Conservation (phyloP, 805 yeast genomes). For the Pichia scutulata region DNA sequence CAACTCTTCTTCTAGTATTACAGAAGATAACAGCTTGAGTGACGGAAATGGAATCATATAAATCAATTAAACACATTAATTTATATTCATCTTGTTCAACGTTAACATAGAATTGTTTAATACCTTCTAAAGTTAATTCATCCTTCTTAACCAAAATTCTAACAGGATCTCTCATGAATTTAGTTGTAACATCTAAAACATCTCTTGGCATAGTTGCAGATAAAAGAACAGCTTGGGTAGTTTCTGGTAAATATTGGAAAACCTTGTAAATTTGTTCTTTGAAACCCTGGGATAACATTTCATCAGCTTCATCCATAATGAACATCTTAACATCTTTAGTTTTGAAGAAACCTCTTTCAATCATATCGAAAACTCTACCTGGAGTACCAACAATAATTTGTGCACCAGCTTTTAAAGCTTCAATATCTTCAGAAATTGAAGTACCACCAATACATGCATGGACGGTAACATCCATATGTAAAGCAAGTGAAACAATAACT, state of each 20-base stretch:
- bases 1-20: constrained; percentile 93
- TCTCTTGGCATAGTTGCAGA: constrained; percentile 92
- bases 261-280: constrained; percentile 92
- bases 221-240: constrained; percentile 87
- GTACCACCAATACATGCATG: constrained; percentile 96
- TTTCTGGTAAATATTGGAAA: constrained; percentile 73
- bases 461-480: constrained; percentile 75
- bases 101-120: constrained; percentile 83
- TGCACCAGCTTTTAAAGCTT: constrained; percentile 65
- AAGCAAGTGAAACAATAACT: constrained; percentile 81
- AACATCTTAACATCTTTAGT: constrained; percentile 79
- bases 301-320: constrained; percentile 95
- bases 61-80: constrained; percentile 88
- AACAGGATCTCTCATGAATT: constrained; percentile 90
- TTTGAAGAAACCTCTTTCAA: constrained; percentile 69
- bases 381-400: constrained; percentile 97
- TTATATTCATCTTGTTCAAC: constrained; percentile 93
- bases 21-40: constrained; percentile 98
- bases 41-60: constrained; percentile 89
- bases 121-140: constrained; percentile 89
- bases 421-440: constrained; percentile 71
- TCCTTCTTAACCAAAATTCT: constrained; percentile 92
- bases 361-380: constrained; percentile 88
- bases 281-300: constrained; percentile 86
- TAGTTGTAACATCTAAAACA: constrained; percentile 84